Conservation (phyloP, 192 early-diverging fungal genomes). For the Thamnidium elegans region DNA sequence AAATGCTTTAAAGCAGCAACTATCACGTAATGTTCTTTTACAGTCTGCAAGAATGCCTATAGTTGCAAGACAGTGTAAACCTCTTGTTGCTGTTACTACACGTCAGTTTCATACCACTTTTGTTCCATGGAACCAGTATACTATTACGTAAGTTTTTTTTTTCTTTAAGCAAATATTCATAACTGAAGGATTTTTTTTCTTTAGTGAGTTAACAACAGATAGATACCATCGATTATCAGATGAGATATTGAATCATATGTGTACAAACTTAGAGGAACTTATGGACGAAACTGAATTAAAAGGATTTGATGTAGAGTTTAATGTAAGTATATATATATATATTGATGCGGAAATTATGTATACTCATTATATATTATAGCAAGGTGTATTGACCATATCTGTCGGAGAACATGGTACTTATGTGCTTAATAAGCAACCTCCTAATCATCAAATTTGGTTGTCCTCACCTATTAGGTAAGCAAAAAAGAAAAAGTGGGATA, state of each 20-base stretch:
- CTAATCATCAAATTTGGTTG: conserved; percentile 97
- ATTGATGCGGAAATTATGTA: too few species aligned
- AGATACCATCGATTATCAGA: conserved; percentile 64
- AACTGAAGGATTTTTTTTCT: background rate
- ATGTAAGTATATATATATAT: conserved; percentile 43
- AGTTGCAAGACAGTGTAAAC: too few species aligned
- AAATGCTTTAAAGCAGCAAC: too few species aligned
- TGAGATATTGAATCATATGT: conserved; percentile 60
- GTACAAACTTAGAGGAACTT: conserved; percentile 72
- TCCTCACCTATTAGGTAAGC: conserved; percentile 76
- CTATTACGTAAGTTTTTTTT: conserved; percentile 12
- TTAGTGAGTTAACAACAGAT: conserved; percentile 48
- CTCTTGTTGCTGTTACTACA: too few species aligned
- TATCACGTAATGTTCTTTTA: too few species aligned
- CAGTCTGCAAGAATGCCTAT: too few species aligned
- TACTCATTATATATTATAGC: conserved; percentile 34
- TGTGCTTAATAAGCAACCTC: conserved; percentile 97
- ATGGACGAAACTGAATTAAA: conserved; percentile 65
- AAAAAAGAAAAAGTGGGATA: background rate
- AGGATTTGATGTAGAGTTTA: conserved; percentile 80
- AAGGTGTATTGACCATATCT: conserved; percentile 85
- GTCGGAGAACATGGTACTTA: conserved; percentile 82
- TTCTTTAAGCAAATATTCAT: background rate
- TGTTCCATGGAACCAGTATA: background rate
- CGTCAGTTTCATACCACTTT: too few species aligned